Percentiles rank a stretch among this genome's conserved stretches.
Evolutionary conservation across 768 basidiomycete species (phyloP).

Genomic region (Termitomyces sp.): DNA sequence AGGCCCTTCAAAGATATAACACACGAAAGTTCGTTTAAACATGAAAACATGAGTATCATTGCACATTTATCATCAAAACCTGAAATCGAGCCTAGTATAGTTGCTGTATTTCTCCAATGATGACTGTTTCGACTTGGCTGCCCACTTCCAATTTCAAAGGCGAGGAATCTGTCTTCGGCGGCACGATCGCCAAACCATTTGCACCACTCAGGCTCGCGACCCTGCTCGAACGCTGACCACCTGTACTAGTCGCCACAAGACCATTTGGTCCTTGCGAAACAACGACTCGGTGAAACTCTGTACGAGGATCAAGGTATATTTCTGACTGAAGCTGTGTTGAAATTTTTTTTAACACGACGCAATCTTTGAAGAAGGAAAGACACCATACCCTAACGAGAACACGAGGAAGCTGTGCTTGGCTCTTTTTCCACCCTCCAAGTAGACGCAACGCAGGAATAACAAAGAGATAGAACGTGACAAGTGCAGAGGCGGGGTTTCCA

Average conservation of each 20-base stretch:
- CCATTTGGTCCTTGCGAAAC: conserved; percentile 40
- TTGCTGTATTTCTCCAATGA: conserved; percentile 53
- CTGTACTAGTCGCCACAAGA: conserved; percentile 71
- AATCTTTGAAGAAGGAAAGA: background rate
- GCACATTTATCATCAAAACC: background rate
- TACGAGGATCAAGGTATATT: conserved; percentile 66
- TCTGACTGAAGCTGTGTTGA: conserved; percentile 43
- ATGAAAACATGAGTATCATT: background rate
- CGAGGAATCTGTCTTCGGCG: conserved; percentile 29
- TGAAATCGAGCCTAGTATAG: background rate
- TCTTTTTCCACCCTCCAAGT: conserved; percentile 61
- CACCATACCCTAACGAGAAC: conserved; percentile 56
- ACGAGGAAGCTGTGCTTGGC: conserved; percentile 50
- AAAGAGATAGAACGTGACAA: conserved; percentile 82
- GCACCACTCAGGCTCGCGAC: conserved; percentile 77
- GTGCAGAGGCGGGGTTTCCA: conserved; percentile 83
- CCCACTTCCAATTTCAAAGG: conserved; percentile 42
- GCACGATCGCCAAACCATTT: conserved; percentile 73
- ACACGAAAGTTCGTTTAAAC: background rate
- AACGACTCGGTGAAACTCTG: conserved; percentile 79
- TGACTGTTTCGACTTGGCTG: conserved; percentile 49
- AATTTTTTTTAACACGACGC: conserved; percentile 23
- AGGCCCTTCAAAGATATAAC: background rate
- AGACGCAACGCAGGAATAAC: conserved; percentile 74
- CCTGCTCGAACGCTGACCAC: conserved; percentile 81